A percentile compares a stretch with the other conserved stretches of the same genome.
These are phyloP conservation scores for Lactarius deliciosus DNA, from an alignment of 768 basidiomycete species.

Conservation along the genomic window DNA sequence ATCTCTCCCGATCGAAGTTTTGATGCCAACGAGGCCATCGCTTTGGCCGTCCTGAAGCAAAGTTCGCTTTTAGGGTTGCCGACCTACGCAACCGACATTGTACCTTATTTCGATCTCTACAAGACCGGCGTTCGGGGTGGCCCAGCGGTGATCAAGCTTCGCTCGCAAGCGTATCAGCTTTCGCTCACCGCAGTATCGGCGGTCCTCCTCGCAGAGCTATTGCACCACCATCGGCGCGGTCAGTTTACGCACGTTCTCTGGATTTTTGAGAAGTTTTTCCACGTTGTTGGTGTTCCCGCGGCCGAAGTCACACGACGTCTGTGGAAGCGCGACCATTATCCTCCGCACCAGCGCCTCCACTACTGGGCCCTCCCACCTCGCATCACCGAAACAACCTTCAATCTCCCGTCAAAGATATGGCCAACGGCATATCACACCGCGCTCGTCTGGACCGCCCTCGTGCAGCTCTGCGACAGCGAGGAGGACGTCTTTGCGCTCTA, in stretches of 20 bases:
- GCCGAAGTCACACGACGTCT: constrained; percentile 9
- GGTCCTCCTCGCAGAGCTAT: constrained; percentile 34
- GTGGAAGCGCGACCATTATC: constrained; percentile 15
- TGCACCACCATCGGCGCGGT: constrained; percentile 26
- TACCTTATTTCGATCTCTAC: constrained; percentile 27
- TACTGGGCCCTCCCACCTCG: constrained; percentile 35
- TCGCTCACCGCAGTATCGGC: constrained; percentile 5
- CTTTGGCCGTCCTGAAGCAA: constrained; percentile 18
- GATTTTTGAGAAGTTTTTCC: constrained; percentile 53
- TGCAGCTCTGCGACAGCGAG: constrained; percentile 29
- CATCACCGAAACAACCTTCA: constrained; percentile 29
- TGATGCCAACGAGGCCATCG: neutral
- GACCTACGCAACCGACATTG: constrained; percentile 14
- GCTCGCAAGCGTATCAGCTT: constrained; percentile 16
- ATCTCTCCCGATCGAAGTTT: neutral
- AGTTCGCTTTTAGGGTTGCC: neutral
- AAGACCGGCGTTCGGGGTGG: constrained; percentile 16
- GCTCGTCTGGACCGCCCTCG: constrained; percentile 39
- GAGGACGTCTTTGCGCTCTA: constrained; percentile 43
- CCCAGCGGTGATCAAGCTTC: constrained; percentile 7
- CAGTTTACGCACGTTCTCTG: constrained; percentile 27
- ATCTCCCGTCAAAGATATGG: constrained; percentile 35
- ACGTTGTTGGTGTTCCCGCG: constrained; percentile 52
- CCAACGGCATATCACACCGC: constrained; percentile 38
- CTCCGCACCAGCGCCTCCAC: neutral